These are phyloP conservation scores for Monilinia laxa DNA, from an alignment of 2,329 filamentous ascomycete species.

Conservation along the genomic window DNA sequence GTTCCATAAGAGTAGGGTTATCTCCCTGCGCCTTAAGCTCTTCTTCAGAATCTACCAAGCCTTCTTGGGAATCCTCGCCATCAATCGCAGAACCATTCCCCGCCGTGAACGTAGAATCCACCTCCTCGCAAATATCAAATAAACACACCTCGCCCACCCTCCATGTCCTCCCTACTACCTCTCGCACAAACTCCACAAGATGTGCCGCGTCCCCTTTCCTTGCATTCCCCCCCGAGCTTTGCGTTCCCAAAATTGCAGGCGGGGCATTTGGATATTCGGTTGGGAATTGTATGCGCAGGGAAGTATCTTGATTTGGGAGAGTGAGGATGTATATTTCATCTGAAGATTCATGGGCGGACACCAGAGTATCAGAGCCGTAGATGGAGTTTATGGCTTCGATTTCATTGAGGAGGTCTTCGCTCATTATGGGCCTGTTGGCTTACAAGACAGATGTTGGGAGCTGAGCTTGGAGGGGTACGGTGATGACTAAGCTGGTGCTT, in stretches of 20 bases:
- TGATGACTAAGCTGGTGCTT: background rate
- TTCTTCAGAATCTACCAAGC: background rate
- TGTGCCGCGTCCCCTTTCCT: conserved; percentile 70
- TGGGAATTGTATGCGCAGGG: conserved; percentile 67
- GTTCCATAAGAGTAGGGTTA: background rate
- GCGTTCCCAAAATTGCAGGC: conserved; percentile 73
- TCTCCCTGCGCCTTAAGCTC: background rate
- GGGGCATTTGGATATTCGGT: conserved; percentile 70
- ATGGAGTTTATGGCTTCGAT: conserved; percentile 82
- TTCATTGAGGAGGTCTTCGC: conserved; percentile 62
- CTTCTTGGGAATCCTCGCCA: background rate
- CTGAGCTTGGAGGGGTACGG: background rate
- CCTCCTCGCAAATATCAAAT: conserved; percentile 85
- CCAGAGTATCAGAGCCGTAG: conserved; percentile 67
- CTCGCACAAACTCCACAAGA: conserved; percentile 66
- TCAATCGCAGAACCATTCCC: background rate
- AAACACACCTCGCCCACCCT: conserved; percentile 76
- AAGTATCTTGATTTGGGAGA: conserved; percentile 59
- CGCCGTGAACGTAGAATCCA: conserved; percentile 37
- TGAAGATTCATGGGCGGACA: conserved; percentile 41
- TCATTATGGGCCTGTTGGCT: conserved; percentile 31
- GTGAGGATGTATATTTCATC: conserved; percentile 58
- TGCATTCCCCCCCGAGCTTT: conserved; percentile 68
- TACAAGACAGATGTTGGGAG: background rate
- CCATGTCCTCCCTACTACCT: conserved; percentile 67